phyloP scores from a whole-genome alignment of 2,329 filamentous ascomycete species.

The Fusarium pseudoanthophilum region DNA sequence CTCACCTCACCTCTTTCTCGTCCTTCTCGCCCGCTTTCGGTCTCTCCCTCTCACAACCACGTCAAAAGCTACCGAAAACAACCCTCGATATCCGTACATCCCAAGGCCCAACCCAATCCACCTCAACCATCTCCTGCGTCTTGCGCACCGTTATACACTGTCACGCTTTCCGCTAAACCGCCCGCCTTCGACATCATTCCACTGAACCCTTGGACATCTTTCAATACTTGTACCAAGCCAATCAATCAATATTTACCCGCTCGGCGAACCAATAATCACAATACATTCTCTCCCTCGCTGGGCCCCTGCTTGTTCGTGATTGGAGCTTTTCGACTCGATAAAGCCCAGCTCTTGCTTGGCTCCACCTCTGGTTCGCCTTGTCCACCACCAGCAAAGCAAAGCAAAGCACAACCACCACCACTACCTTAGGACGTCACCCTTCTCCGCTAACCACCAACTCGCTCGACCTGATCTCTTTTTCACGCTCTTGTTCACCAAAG shows the following conservation, averaged over 20 bases:
- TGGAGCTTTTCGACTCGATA: constrained; percentile 26
- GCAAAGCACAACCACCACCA: constrained; percentile 7
- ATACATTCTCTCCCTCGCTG: constrained; percentile 18
- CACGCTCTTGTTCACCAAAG: constrained; percentile 7
- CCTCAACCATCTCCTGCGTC: constrained; percentile 12
- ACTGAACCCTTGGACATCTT: neutral
- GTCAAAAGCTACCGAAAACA: constrained; percentile 40
- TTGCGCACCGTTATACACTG: constrained; percentile 27
- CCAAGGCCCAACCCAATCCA: neutral
- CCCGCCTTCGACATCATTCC: constrained; percentile 21
- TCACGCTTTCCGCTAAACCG: constrained; percentile 4
- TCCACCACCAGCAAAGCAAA: constrained; percentile 18
- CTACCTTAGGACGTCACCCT: constrained; percentile 30
- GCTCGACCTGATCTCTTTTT: constrained; percentile 17
- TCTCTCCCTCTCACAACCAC: constrained; percentile 36
- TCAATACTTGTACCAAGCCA: neutral
- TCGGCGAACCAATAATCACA: constrained; percentile 18
- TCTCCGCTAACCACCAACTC: constrained; percentile 16
- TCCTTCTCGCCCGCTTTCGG: constrained; percentile 30
- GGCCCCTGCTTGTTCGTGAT: constrained; percentile 6
- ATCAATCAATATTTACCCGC: constrained; percentile 4
- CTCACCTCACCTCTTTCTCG: neutral
- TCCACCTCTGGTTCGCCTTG: constrained; percentile 35
- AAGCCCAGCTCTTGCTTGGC: constrained; percentile 33
- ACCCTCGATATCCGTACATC: constrained; percentile 12